These are phyloP conservation scores for Phaeosphaeria sp. DNA, from an alignment of 2,329 filamentous ascomycete genomes.

Conservation along the genomic window DNA sequence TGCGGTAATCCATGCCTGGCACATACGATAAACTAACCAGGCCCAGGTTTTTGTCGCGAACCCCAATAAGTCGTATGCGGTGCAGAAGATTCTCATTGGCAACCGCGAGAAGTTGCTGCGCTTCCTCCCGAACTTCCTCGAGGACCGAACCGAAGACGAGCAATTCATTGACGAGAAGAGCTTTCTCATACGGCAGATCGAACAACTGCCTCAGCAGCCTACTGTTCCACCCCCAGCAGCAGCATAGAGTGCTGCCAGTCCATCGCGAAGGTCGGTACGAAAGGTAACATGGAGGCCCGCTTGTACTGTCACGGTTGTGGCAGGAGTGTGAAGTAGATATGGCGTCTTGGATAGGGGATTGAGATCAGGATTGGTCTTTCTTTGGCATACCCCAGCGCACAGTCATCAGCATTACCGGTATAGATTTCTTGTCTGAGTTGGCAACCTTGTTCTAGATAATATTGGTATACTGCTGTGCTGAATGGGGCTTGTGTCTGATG, in stretches of 20 bases:
- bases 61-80: conserved; percentile 94
- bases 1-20: conserved; percentile 28
- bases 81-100: conserved; percentile 94
- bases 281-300: not conserved
- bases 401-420: conserved; percentile 10
- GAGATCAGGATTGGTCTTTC: conserved; percentile 5
- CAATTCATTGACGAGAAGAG: conserved; percentile 98
- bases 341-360: conserved; percentile 13
- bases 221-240: conserved; percentile 30
- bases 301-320: not conserved
- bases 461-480: not conserved
- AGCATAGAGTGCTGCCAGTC: conserved; percentile 9
- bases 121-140: conserved; percentile 89
- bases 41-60: conserved; percentile 91
- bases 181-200: conserved; percentile 94
- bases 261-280: not conserved
- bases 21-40: not conserved
- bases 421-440: conserved; percentile 5
- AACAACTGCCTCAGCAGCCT: conserved; percentile 49
- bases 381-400: conserved; percentile 6
- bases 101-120: conserved; percentile 89
- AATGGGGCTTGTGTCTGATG: not conserved
- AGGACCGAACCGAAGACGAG: conserved; percentile 95
- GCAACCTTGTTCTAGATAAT: not conserved
- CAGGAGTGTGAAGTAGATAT: not conserved